These are phyloP conservation scores for Ambrosia trifida DNA, from an alignment of 129 eudicot species.

Conservation along the genomic window DNA sequence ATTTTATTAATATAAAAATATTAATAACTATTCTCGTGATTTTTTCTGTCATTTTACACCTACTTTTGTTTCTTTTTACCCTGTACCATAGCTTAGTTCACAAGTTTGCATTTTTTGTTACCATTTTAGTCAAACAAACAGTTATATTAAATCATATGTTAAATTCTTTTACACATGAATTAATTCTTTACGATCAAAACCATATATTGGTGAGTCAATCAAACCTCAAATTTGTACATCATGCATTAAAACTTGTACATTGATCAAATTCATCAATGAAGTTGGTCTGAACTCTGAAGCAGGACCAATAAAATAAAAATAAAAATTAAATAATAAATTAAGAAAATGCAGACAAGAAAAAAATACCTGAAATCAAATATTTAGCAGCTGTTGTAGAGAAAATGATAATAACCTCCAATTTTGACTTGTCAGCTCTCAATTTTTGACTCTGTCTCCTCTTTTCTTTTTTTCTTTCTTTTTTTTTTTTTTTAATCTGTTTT, in stretches of 20 bases:
- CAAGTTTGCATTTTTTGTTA: not conserved
- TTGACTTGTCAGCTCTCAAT: slow-evolving; percentile 26
- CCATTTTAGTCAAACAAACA: not conserved
- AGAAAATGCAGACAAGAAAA: slow-evolving; percentile 21
- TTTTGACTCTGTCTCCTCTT: not conserved
- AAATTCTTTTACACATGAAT: not conserved
- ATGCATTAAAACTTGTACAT: slow-evolving; percentile 19
- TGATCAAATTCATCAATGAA: not conserved
- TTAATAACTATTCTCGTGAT: not conserved
- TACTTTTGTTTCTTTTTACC: not conserved
- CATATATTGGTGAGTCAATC: too few relatives aligned
- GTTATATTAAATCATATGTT: not conserved
- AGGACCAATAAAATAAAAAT: slow-evolving; percentile 6
- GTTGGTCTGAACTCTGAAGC: not conserved
- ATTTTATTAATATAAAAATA: too few relatives aligned
- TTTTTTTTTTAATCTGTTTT: too few relatives aligned
- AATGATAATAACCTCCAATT: slow-evolving; percentile 27
- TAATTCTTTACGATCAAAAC: not conserved
- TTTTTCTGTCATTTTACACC: not conserved
- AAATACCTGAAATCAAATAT: slow-evolving; percentile 28
- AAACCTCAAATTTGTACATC: slow-evolving; percentile 22
- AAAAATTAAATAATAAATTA: not conserved
- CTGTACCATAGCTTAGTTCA: not conserved
- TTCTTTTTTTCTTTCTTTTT: too few relatives aligned
- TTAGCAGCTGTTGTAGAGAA: slow-evolving; percentile 12